Conservation (phyloP, 495 filamentous ascomycete genomes). For the Cairneyella variabilis region DNA sequence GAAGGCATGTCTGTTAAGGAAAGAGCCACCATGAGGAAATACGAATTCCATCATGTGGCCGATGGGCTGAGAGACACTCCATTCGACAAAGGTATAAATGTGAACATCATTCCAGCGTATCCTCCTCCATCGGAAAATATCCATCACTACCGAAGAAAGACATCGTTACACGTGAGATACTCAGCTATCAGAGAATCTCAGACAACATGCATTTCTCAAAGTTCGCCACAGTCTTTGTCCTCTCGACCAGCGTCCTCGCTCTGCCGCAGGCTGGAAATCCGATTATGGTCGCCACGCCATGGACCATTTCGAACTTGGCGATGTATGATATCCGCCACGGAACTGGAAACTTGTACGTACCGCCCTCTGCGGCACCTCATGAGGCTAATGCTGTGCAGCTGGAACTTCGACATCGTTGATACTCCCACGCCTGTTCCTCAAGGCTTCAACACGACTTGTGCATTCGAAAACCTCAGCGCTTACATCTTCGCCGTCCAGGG, state of each 20-base stretch:
- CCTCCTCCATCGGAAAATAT: no score
- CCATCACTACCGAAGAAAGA: no score
- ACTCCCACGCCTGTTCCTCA: slow-evolving; percentile 15
- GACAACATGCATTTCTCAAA: slow-evolving; percentile 2
- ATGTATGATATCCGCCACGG: slow-evolving; percentile 18
- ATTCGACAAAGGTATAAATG: not conserved
- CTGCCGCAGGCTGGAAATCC: slow-evolving; percentile 9
- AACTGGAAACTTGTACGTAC: slow-evolving; percentile 16
- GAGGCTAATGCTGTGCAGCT: not conserved
- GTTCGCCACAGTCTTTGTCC: not conserved
- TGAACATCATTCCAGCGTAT: not conserved
- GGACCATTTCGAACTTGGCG: slow-evolving; percentile 7
- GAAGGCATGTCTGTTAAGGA: no score
- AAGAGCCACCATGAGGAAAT: no score
- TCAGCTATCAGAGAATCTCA: not conserved
- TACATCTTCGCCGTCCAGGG: slow-evolving; percentile 16
- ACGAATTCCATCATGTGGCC: not conserved
- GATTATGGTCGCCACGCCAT: slow-evolving; percentile 14
- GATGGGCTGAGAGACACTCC: not conserved
- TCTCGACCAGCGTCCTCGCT: not conserved
- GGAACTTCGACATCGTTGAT: slow-evolving; percentile 16
- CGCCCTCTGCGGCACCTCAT: not conserved
- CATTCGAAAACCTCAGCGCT: slow-evolving; percentile 1
- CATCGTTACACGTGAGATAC: no score
- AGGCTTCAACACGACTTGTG: slow-evolving; percentile 23